A percentile compares a stretch with the other conserved stretches of the same genome.
phyloP scores from a whole-genome alignment of 129 eudicot species.

The Flaveria ramosissima region DNA sequence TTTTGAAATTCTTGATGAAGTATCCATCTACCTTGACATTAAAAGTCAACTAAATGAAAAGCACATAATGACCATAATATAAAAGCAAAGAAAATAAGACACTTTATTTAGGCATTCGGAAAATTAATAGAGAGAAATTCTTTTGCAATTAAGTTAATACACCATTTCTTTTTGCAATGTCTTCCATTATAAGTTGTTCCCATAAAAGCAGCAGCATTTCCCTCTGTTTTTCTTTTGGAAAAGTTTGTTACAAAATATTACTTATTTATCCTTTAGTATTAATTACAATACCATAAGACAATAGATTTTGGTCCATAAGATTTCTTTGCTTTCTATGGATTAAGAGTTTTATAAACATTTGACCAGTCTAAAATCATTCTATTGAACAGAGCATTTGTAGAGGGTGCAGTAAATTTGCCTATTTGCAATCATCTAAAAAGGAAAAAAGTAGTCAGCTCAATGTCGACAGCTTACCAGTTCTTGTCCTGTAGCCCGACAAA shows the following conservation, averaged over 20 bases:
- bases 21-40: conserved; percentile 91
- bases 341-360: background rate
- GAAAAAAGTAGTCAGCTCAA: conserved; percentile 3
- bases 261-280: background rate
- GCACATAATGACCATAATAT: conserved; percentile 5
- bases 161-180: background rate
- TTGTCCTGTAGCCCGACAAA: conserved; percentile 98
- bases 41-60: conserved; percentile 33
- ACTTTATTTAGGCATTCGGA: background rate
- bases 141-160: conserved; percentile 1
- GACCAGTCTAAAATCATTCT: background rate
- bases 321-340: conserved; percentile 7
- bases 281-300: background rate
- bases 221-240: background rate
- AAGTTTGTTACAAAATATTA: background rate
- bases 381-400: background rate
- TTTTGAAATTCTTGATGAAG: conserved; percentile 89
- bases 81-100: background rate
- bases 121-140: background rate
- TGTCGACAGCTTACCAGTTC: conserved; percentile 64
- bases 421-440: background rate
- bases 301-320: background rate
- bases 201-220: no score
- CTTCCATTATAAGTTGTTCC: background rate
- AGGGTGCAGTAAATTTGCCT: background rate